These are phyloP conservation scores for Cryphonectria naterciae DNA, from an alignment of 2,329 filamentous ascomycete genomes.

Conservation along the genomic window DNA sequence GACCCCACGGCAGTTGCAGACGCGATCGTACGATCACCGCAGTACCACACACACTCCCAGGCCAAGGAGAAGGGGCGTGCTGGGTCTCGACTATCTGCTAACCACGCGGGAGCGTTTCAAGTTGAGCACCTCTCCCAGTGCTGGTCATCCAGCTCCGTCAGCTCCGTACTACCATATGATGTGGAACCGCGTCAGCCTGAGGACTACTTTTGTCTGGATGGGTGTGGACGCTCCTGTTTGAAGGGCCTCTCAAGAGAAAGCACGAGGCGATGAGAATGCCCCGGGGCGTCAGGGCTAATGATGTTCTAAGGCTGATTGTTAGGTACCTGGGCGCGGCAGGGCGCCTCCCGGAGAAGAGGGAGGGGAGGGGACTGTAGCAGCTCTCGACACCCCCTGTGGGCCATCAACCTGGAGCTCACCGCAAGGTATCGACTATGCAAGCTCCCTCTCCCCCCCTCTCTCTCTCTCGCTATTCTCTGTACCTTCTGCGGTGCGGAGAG, in stretches of 20 bases:
- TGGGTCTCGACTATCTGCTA: constrained; percentile 24
- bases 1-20: constrained; percentile 23
- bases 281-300: background rate
- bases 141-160: constrained; percentile 22
- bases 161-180: constrained; percentile 8
- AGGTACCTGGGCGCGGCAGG: background rate
- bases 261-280: background rate
- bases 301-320: constrained; percentile 8
- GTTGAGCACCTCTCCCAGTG: constrained; percentile 18
- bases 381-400: background rate
- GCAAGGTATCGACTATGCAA: constrained; percentile 8
- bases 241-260: constrained; percentile 2
- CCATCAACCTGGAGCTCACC: background rate
- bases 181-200: constrained; percentile 15
- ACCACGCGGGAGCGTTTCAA: constrained; percentile 25
- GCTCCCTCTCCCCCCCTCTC: background rate
- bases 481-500: constrained; percentile 3
- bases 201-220: background rate
- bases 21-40: constrained; percentile 17
- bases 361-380: background rate
- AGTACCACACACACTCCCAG: constrained; percentile 11
- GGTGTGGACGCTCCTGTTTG: background rate
- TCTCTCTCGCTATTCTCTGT: too few species aligned
- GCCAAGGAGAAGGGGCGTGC: constrained; percentile 12
- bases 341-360: background rate